Conservation (phyloP, 108 stramenopile genomes). For the Cyclotella baltica region DNA sequence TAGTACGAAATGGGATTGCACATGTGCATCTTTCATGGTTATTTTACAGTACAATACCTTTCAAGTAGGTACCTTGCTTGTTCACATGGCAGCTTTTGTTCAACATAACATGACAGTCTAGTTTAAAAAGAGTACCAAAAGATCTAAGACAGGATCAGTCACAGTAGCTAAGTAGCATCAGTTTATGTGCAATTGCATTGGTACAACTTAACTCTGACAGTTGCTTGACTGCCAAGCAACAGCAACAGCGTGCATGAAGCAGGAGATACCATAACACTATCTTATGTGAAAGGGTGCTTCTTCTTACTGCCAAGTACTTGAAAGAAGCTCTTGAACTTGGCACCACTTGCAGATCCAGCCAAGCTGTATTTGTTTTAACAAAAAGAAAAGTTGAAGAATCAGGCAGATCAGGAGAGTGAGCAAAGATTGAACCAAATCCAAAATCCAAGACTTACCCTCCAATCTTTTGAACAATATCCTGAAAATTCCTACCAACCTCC, state of each 20-base stretch:
- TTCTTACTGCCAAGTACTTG: conserved; percentile 82
- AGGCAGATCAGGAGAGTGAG: too few species aligned
- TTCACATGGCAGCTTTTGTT: too few species aligned
- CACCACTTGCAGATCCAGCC: conserved; percentile 84
- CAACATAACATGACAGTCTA: not conserved
- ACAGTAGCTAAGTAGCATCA: not conserved
- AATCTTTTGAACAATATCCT: conserved; percentile 83
- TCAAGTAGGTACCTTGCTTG: too few species aligned
- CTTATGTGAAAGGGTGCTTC: conserved; percentile 23
- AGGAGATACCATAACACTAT: not conserved
- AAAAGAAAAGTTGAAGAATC: not conserved
- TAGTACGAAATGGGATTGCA: too few species aligned
- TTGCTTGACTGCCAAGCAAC: not conserved
- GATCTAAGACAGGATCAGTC: not conserved
- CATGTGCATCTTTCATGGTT: too few species aligned
- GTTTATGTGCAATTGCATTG: not conserved
- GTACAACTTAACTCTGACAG: not conserved
- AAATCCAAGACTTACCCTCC: conserved; percentile 55
- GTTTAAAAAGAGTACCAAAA: not conserved
- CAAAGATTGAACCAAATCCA: too few species aligned
- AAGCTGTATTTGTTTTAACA: conserved; percentile 27
- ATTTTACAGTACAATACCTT: too few species aligned
- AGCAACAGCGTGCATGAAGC: not conserved
- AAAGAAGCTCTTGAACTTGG: conserved; percentile 86
- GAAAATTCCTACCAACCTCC: conserved; percentile 74